Evolutionary conservation across 2,329 filamentous ascomycete species (phyloP), one percentile per base, ranked within the genome.

Genomic region (Hymenotorrendiella dingleyae): DNA sequence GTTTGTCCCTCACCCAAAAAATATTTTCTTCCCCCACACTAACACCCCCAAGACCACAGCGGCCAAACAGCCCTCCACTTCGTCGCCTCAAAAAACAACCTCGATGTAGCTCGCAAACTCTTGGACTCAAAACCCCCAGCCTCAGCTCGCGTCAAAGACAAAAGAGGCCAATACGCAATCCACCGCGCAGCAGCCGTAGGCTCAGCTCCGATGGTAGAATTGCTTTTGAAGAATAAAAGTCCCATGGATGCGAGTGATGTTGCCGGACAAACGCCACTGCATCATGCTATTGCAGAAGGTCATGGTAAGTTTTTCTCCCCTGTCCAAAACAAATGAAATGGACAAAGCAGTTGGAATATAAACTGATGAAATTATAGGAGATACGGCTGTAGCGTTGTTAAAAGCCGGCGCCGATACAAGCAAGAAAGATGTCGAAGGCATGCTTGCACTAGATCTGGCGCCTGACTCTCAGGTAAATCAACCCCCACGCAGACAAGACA

Each of bases 121-220:
- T 67, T 98, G 28, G 72, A 76, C 14, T 73, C 80, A 54, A 84
- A 85, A 45, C 72, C 74, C 0, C 67, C 75, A 1, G 91, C 88
- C 10, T 88, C 83, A 4, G 78, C 89, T 1, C 73, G 91, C 20
- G 74, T 90, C 2, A 86, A 86, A 50, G 93, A 98, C 62, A 85
- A 79, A 58, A 78, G 89, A 22, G 86, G 87, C n/a, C 91, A 96
- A 61, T 80, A 96, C 44, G 77, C 94, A 6, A 74, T 98, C 20
- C 94, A 98, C 64, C 80, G 93, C 14, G 93, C 93, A 3, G 91
- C 93, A 0, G 91, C 93, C 3, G 79, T 89, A 3, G 94, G 94
- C 6, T 91, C 84, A 4, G 77, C 84, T n/a, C 89, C 91, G 4
- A 88, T 98, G 68, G 73, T 94, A 36, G 84, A 81, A 55, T 67